phyloP scores from a whole-genome alignment of 2,329 filamentous ascomycete genomes.

The Geosmithia morbida region DNA sequence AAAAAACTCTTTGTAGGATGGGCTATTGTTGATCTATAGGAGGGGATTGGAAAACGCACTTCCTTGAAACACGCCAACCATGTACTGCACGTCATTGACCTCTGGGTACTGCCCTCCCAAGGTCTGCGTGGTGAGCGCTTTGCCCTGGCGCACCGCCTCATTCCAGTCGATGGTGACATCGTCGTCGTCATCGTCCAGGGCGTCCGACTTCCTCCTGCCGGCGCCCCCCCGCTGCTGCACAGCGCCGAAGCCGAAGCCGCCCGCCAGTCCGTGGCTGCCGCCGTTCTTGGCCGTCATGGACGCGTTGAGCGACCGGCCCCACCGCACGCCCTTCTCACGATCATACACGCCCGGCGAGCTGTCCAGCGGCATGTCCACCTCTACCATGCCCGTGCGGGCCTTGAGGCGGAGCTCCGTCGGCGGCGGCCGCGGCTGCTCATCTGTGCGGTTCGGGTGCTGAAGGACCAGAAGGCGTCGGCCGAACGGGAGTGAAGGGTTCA shows the following conservation, averaged over 20 bases:
- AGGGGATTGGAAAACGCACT: slow-evolving; percentile 38
- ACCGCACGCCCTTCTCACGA: slow-evolving; percentile 64
- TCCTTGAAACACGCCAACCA: slow-evolving; percentile 81
- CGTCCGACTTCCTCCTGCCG: slow-evolving; percentile 18
- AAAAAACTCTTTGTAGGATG: too few species aligned
- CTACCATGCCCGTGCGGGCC: slow-evolving; percentile 65
- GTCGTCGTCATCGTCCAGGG: slow-evolving; percentile 24
- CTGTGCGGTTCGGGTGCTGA: slow-evolving; percentile 71
- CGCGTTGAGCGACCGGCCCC: slow-evolving; percentile 61
- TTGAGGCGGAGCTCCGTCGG: slow-evolving; percentile 74
- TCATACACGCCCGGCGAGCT: slow-evolving; percentile 57
- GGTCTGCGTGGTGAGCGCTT: slow-evolving; percentile 67
- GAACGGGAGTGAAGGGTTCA: slow-evolving; percentile 56
- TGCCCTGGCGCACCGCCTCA: slow-evolving; percentile 53
- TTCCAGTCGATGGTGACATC: slow-evolving; percentile 44
- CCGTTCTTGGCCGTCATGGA: slow-evolving; percentile 43
- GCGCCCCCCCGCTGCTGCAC: slow-evolving; percentile 22
- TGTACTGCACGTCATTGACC: slow-evolving; percentile 63
- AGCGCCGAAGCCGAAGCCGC: slow-evolving; percentile 53
- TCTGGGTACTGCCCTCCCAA: slow-evolving; percentile 68
- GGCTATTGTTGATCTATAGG: too few species aligned
- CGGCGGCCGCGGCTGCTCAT: slow-evolving; percentile 31
- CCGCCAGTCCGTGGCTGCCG: slow-evolving; percentile 55
- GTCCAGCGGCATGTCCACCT: slow-evolving; percentile 80
- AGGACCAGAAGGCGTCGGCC: slow-evolving; percentile 63